phyloP scores from a whole-genome alignment of 371 early-diverging fungal species.

The Syncephalastrum monosporum region DNA sequence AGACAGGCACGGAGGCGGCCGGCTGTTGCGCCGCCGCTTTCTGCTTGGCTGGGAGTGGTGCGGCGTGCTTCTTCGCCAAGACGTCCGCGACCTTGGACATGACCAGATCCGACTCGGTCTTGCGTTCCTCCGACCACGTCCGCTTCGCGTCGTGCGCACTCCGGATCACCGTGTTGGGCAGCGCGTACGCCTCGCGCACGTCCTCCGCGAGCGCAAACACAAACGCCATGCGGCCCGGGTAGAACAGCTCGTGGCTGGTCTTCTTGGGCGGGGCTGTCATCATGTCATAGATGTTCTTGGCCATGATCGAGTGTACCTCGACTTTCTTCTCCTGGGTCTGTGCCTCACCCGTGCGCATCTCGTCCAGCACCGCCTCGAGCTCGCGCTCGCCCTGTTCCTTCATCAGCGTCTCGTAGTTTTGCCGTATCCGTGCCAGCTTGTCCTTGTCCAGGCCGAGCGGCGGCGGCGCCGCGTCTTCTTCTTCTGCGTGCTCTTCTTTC shows the following conservation, averaged over 20 bases:
- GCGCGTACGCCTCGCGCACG: constrained; percentile 54
- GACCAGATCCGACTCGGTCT: constrained; percentile 61
- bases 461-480: too few species aligned
- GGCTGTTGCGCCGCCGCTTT: constrained; percentile 2
- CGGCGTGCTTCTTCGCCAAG: constrained; percentile 33
- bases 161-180: constrained; percentile 77
- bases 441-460: constrained; percentile 23
- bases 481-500: too few species aligned
- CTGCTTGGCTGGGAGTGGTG: constrained; percentile 6
- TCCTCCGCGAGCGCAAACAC: constrained; percentile 67
- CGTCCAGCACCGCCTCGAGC: constrained; percentile 11
- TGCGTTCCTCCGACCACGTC: constrained; percentile 33
- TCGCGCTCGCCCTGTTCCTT: constrained; percentile 9
- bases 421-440: constrained; percentile 7
- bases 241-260: constrained; percentile 68
- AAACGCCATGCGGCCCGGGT: constrained; percentile 80
- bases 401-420: neutral
- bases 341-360: constrained; percentile 2
- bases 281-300: constrained; percentile 34
- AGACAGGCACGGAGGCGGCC: constrained; percentile 1
- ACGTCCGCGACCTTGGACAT: constrained; percentile 74
- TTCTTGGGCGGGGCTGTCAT: constrained; percentile 31
- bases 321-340: constrained; percentile 15
- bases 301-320: constrained; percentile 27
- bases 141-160: constrained; percentile 64